Evolutionary conservation across 2,329 filamentous ascomycete genomes (phyloP), one percentile per base, ranked within the genome.

Genomic region (Diaporthe helianthi): DNA sequence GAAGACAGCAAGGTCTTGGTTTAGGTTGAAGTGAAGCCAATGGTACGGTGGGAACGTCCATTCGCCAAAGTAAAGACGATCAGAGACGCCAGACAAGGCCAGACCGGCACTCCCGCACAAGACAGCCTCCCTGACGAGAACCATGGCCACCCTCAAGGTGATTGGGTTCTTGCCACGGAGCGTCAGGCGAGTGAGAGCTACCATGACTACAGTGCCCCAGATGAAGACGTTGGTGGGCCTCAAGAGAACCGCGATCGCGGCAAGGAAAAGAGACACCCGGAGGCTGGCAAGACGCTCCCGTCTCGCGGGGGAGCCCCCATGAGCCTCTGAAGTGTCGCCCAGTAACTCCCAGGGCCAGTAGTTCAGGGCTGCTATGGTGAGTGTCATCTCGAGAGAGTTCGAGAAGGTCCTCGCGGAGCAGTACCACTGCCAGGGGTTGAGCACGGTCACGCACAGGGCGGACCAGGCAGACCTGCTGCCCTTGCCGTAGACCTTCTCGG

Each of bases 341-440:
- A 90, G 83, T 79, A 93, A 85, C 69, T 88, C 83, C 94, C 96
- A 98, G 15, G 96, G 95, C 92, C 93, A 98, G 74, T 90, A 88
- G 77, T 89, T 89, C 54, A 98, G 83, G 1, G 94, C 95, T 75
- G 89, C 85, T 70, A 92, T 84, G 5, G 95, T 98, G 74, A 99
- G 82, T 0, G 92, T 92, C n/a, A 92, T 93, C 83, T 99, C 96
- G 5, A 98, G 83, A 65, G 91, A 96, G 81, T 99, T 99, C 67
- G 95, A 98, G 76, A 99, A 91, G 0, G 96, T 97, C 55, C 96
- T 88, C 0, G 94, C 95, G 1, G 94, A 96, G 80, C 92, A 96
- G 80, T 96, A 98, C 93, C 93, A 98, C 79, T 98, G 93, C 94
- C 96, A 99, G 8, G 96, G 93, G 79, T 90, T 97, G 75, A 90